Evolutionary conservation across 306 rosid genomes (phyloP).

Genomic region (Medicago truncatula): MtrunA17r5.0-ANR NC_053045.1:55038001-55038500

Average conservation of each 20-base stretch:
- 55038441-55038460: constrained; percentile 25
- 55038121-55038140: not conserved
- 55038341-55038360: not conserved
- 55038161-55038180: constrained; percentile 69
- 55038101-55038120: constrained; percentile 24
- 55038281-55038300: constrained; percentile 37
- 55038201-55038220: constrained; percentile 96
- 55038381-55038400: constrained; percentile 30
- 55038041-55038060: constrained; percentile 27
- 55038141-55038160: constrained; percentile 68
- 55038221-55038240: constrained; percentile 9
- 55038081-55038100: constrained; percentile 41
- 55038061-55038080: constrained; percentile 18
- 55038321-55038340: constrained; percentile 28
- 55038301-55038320: constrained; percentile 30
- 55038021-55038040: not conserved
- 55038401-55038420: not conserved
- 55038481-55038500: constrained; percentile 92
- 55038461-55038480: not conserved
- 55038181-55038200: constrained; percentile 90
- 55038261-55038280: not conserved
- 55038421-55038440: constrained; percentile 2
- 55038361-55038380: not conserved
- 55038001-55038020: constrained; percentile 19
- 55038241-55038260: not conserved